Evolutionary conservation across 441 rosid genomes (phyloP).

Genomic region (Rhodomyrtus psidioides): DNA sequence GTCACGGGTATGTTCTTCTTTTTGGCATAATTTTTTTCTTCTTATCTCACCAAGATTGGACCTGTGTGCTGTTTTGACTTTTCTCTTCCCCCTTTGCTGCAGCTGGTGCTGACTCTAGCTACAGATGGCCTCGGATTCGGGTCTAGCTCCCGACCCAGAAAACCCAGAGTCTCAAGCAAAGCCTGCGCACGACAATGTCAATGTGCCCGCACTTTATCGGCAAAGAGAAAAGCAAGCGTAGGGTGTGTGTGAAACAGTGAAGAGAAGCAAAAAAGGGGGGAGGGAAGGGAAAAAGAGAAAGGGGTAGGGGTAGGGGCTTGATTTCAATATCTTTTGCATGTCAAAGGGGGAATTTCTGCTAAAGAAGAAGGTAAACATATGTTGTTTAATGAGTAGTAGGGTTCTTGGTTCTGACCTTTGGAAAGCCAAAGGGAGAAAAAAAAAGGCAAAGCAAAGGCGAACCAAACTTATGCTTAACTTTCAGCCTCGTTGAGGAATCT

Average conservation of each 20-base stretch:
- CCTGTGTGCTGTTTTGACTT: not conserved
- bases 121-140: slow-evolving; percentile 6
- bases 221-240: not conserved
- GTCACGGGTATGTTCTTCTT: not conserved
- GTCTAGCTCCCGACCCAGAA: not conserved
- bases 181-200: not conserved
- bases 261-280: not conserved
- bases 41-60: not conserved
- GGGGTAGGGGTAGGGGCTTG: not conserved
- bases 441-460: not conserved
- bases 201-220: not conserved
- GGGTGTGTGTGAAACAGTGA: not conserved
- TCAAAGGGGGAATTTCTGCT: slow-evolving; percentile 17
- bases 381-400: not conserved
- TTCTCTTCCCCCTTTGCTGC: not conserved
- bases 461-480: slow-evolving; percentile 4
- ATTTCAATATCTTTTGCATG: slow-evolving; percentile 8
- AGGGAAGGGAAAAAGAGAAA: not conserved
- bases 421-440: slow-evolving; percentile 31
- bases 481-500: slow-evolving; percentile 76
- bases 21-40: not conserved
- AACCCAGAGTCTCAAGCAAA: slow-evolving; percentile 1
- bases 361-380: not conserved
- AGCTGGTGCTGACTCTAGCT: not conserved
- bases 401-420: slow-evolving; percentile 28